These are phyloP conservation scores for Bolboschoenus planiculmis DNA, from an alignment of 176 grass and related monocot genomes.

Conservation along the genomic window DNA sequence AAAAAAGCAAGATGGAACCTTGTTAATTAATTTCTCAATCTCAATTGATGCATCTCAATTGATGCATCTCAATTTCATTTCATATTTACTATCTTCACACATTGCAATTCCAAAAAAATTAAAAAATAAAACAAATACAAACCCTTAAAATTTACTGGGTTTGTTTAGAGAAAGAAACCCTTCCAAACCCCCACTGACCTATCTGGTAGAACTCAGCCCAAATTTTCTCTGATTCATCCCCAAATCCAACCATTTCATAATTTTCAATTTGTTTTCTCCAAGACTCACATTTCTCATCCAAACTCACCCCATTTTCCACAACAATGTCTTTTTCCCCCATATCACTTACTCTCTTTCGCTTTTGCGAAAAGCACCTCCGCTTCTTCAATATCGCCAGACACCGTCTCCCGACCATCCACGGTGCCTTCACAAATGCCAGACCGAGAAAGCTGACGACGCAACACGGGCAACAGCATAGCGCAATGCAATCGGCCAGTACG, in stretches of 20 bases:
- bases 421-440: conserved; percentile 50
- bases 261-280: not conserved
- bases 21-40: not conserved
- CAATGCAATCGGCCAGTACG: conserved; percentile 54
- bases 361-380: not conserved
- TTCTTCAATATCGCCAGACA: conserved; percentile 22
- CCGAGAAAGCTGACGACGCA: conserved; percentile 41
- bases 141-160: conserved; percentile 26
- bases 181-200: conserved; percentile 83
- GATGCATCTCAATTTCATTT: not conserved
- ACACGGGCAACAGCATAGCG: conserved; percentile 72
- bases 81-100: not conserved
- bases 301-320: not conserved
- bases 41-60: conserved; percentile 9
- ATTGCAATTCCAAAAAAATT: not conserved
- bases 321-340: conserved; percentile 16
- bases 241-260: conserved; percentile 16
- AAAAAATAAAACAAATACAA: not conserved
- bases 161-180: conserved; percentile 52
- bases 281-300: conserved; percentile 11
- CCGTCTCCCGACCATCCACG: conserved; percentile 36
- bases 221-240: conserved; percentile 17
- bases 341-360: conserved; percentile 36
- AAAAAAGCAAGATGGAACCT: not conserved
- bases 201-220: conserved; percentile 57